phyloP scores from a whole-genome alignment of 495 filamentous ascomycete species.

The Darksidea phi region DNA sequence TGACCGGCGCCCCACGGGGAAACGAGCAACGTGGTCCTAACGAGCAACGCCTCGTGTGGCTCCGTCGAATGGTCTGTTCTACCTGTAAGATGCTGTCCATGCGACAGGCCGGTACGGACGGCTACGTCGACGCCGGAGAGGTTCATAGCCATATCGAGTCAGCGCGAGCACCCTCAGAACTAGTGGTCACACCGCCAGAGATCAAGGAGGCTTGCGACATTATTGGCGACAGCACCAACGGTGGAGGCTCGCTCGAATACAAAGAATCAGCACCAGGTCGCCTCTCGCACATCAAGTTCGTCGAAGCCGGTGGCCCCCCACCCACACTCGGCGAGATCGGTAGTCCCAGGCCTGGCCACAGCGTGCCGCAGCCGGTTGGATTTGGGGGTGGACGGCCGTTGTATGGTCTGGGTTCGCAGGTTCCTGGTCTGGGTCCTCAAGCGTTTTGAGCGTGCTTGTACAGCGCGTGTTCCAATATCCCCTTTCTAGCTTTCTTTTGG shows the following conservation, averaged over 20 bases:
- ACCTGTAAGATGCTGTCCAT: conserved; percentile 59
- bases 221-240: conserved; percentile 80
- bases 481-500: conserved; percentile 5
- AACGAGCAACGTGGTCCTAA: conserved; percentile 34
- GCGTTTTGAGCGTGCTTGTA: conserved; percentile 5
- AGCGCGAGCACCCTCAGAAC: conserved; percentile 55
- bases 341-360: conserved; percentile 42
- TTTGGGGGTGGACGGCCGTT: conserved; percentile 36
- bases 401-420: conserved; percentile 23
- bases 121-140: conserved; percentile 65
- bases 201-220: conserved; percentile 90
- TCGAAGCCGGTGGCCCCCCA: conserved; percentile 17
- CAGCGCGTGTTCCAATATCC: conserved; percentile 7
- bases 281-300: conserved; percentile 25
- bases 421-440: conserved; percentile 24
- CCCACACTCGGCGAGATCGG: conserved; percentile 44
- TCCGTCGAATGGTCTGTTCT: conserved; percentile 59
- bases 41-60: conserved; percentile 54
- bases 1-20: conserved; percentile 43
- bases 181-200: conserved; percentile 63
- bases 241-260: conserved; percentile 73
- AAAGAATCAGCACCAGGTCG: conserved; percentile 9
- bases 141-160: conserved; percentile 67
- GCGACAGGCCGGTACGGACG: conserved; percentile 43
- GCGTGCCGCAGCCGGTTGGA: conserved; percentile 34